Evolutionary conservation across 345 rosid genomes (phyloP).

Genomic region (Eucalyptus grandis): DNA sequence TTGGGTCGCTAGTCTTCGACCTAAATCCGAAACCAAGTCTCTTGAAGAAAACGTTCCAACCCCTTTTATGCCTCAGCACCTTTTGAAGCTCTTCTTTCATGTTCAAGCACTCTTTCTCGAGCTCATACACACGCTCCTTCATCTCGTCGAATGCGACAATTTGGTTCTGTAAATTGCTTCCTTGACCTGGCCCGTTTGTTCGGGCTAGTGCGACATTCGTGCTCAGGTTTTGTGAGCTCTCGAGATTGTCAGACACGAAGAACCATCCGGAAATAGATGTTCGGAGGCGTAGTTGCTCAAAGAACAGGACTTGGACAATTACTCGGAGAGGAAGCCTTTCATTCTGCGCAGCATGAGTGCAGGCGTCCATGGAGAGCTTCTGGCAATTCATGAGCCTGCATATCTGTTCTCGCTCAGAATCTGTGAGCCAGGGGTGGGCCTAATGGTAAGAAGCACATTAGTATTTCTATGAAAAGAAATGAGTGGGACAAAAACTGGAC

Average conservation of each 20-base stretch:
- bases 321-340: conserved; percentile 86
- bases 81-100: conserved; percentile 75
- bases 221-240: conserved; percentile 23
- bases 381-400: conserved; percentile 84
- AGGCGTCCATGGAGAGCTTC: conserved; percentile 85
- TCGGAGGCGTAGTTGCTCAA: conserved; percentile 81
- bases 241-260: conserved; percentile 55
- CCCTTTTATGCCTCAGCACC: conserved; percentile 47
- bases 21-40: conserved; percentile 23
- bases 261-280: conserved; percentile 73
- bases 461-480: not conserved
- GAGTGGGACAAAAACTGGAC: not conserved
- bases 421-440: conserved; percentile 94
- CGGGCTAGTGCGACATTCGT: conserved; percentile 32
- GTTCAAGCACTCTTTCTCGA: conserved; percentile 63
- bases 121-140: conserved; percentile 61
- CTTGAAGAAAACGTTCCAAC: conserved; percentile 44
- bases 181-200: conserved; percentile 5
- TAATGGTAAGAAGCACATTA: conserved; percentile 6
- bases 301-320: conserved; percentile 83
- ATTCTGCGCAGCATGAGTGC: conserved; percentile 91
- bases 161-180: not conserved
- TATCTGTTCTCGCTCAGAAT: conserved; percentile 66
- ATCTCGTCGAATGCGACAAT: conserved; percentile 29
- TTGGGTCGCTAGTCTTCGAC: conserved; percentile 10